A percentile compares a stretch with the other conserved stretches of the same genome.
Conservation (phyloP, 2,329 filamentous ascomycete genomes). For the Colletotrichum eremochloae region DNA sequence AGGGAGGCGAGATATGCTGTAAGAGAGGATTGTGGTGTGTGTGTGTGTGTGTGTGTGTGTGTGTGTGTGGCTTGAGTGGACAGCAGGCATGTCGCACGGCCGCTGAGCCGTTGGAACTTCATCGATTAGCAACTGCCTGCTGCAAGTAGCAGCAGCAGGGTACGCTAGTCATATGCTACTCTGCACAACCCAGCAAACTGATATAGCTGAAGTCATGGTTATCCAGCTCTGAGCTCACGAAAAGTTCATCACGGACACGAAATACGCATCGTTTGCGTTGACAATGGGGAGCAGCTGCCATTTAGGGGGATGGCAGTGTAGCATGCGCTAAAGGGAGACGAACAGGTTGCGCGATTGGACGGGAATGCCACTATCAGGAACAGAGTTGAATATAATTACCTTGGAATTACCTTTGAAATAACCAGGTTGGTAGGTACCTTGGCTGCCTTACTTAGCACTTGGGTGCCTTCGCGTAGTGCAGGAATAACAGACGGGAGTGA, state of each 20-base stretch:
- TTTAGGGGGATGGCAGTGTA: not conserved
- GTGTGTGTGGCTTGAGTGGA: not conserved
- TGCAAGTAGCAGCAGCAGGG: not conserved
- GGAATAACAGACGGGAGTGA: not conserved
- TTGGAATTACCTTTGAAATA: not conserved
- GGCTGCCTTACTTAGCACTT: too few relatives aligned
- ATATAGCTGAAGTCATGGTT: constrained; percentile 40
- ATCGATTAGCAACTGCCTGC: not conserved
- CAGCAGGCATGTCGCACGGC: not conserved
- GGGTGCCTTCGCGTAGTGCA: too few relatives aligned
- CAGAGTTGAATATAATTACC: constrained; percentile 12
- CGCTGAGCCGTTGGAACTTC: not conserved
- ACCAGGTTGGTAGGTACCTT: too few relatives aligned
- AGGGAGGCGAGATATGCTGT: not conserved
- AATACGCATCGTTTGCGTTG: not conserved
- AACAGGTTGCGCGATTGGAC: constrained; percentile 22
- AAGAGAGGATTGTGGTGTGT: not conserved
- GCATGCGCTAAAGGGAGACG: not conserved
- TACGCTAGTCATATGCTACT: not conserved
- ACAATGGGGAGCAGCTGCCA: constrained; percentile 6
- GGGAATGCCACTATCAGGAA: constrained; percentile 8
- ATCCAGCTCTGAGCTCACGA: constrained; percentile 4
- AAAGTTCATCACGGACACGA: not conserved
- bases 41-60: too few relatives aligned
- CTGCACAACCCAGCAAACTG: constrained; percentile 1